A percentile compares a stretch with the other conserved stretches of the same genome.
phyloP scores from a whole-genome alignment of 1,139 yeast genomes.

The Taphrina flavorubra region DNA sequence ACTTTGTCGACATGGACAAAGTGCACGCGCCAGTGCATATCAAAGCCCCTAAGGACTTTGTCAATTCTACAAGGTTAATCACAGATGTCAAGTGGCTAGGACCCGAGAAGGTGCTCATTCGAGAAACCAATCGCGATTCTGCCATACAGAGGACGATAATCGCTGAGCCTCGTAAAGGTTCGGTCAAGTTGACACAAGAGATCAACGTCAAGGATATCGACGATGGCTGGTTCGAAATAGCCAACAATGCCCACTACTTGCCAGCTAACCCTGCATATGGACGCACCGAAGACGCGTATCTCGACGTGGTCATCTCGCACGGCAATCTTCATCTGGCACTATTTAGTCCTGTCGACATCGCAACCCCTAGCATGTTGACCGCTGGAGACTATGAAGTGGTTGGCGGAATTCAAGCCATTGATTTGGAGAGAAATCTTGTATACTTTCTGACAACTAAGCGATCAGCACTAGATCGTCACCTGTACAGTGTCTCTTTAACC shows the following conservation, averaged over 20 bases:
- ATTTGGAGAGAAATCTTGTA: constrained; percentile 59
- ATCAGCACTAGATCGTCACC: constrained; percentile 63
- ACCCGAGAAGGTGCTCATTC: constrained; percentile 60
- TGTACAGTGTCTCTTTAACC: constrained; percentile 58
- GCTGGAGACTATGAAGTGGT: constrained; percentile 73
- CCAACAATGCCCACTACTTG: constrained; percentile 70
- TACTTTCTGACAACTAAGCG: constrained; percentile 69
- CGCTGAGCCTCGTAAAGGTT: constrained; percentile 55
- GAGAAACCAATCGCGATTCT: constrained; percentile 75
- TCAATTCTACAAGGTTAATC: constrained; percentile 61
- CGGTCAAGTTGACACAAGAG: constrained; percentile 57
- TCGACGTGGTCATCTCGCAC: constrained; percentile 72
- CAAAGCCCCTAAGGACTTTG: constrained; percentile 46
- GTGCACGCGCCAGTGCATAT: constrained; percentile 33
- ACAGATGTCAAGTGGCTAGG: constrained; percentile 79
- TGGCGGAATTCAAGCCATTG: constrained; percentile 63
- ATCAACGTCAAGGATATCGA: constrained; percentile 55
- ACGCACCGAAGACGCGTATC: constrained; percentile 62
- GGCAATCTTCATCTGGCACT: constrained; percentile 73
- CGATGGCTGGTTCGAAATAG: constrained; percentile 77
- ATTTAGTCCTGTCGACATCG: constrained; percentile 60
- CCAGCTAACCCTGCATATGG: constrained; percentile 61
- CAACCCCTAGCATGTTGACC: constrained; percentile 62
- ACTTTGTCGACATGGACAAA: constrained; percentile 49
- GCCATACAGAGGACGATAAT: constrained; percentile 63